Percentiles rank a stretch among this genome's conserved stretches.
Evolutionary conservation across 306 rosid genomes (phyloP).

Genomic region (Cercis canadensis): DNA sequence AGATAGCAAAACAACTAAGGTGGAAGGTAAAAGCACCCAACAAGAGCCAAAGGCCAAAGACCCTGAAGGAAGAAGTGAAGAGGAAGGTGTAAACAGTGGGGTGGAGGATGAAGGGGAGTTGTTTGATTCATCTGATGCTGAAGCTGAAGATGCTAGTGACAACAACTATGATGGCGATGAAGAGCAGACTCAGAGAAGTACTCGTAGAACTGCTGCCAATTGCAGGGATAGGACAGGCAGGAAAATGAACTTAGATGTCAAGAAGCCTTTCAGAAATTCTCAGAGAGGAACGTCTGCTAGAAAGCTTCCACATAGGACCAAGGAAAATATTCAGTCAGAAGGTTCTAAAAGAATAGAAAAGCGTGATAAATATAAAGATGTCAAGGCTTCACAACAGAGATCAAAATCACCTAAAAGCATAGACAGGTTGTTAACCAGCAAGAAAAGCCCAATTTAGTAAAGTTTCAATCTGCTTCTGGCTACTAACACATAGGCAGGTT

Average conservation of each 20-base stretch:
- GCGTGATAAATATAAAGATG: constrained; percentile 30
- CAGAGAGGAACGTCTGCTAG: constrained; percentile 36
- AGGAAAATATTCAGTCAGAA: constrained; percentile 24
- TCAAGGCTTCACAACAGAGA: constrained; percentile 21
- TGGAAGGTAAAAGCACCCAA: constrained; percentile 35
- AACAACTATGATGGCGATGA: constrained; percentile 37
- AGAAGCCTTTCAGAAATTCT: constrained; percentile 40
- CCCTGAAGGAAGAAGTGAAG: constrained; percentile 30
- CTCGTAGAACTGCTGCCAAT: constrained; percentile 30
- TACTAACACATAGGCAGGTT: constrained; percentile 33
- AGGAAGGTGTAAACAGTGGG: constrained; percentile 35
- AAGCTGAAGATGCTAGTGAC: constrained; percentile 49
- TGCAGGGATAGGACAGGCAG: constrained; percentile 30
- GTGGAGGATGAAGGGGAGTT: constrained; percentile 42
- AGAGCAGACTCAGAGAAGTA: constrained; percentile 30
- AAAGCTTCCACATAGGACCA: constrained; percentile 19
- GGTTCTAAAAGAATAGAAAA: constrained; percentile 32
- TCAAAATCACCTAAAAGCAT: constrained; percentile 38
- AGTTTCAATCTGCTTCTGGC: constrained; percentile 28
- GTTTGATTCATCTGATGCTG: constrained; percentile 46
- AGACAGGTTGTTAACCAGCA: constrained; percentile 33
- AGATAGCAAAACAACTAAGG: constrained; percentile 44
- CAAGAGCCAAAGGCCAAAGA: constrained; percentile 40
- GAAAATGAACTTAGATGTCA: constrained; percentile 29
- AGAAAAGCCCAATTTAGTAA: constrained; percentile 37